Evolutionary conservation across 176 grass and related monocot species (phyloP), one percentile per base, ranked within the genome.

Genomic region (Aechmea fasciata): DNA sequence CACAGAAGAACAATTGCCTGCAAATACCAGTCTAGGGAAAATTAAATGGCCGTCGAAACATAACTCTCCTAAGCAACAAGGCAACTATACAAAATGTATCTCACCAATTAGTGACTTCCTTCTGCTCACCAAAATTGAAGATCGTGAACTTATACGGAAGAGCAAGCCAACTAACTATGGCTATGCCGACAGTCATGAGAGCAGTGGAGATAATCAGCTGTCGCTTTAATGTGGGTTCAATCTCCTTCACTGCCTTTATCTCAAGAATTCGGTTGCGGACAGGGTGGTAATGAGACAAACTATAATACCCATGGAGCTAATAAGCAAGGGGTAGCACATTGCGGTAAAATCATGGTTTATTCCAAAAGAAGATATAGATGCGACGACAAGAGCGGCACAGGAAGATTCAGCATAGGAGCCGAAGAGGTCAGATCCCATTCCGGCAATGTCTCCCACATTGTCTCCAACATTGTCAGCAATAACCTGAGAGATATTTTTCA

Each of bases 341-440:
- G 50, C 90, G 65, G 86, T 94, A 41, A 94, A 94, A 73, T 94
- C 86, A 82, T 94, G 90, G 78, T 80, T 71, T 15, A 94, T 84
- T 82, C 90, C 90, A 48, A 94, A 94, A 55, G 90, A 94, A 71
- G 90, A 94, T 29, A 94, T 94, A 68, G 90, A 94, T 25, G 90
- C 90, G 54, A 94, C 83, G 80, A 94, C 86, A 72, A 94, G 86
- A 79, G 90, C 90, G 76, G 90, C 90, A 54, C 90, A 94, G 52
- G 90, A 95, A 61, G 90, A 86, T 65, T 90, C 91, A 11, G 91
- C 91, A 9, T 95, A 95, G 68, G 91, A 95, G 50, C 90, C 90
- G 51, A 95, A 95, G 65, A 95, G 86, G 67, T 95, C 90, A 64
- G 90, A 95, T 77, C 91, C 91, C 91, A 95, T 95, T 68, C 91